phyloP scores from a whole-genome alignment of 345 rosid genomes.

The Rhizophora mangle region DNA sequence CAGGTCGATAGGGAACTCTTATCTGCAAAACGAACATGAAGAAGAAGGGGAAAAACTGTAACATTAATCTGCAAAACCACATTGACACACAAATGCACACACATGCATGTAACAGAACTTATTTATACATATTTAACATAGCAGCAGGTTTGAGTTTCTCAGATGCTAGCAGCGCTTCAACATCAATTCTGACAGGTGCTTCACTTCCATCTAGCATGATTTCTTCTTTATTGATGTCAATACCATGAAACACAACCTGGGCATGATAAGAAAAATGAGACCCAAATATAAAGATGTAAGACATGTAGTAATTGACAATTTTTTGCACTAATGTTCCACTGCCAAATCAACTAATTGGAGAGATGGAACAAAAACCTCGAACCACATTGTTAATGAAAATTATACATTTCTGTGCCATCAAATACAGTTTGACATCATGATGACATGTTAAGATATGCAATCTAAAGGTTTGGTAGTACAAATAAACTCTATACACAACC shows the following conservation, averaged over 20 bases:
- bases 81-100: neutral
- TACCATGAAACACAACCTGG: constrained; percentile 85
- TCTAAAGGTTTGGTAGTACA: no score
- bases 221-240: constrained; percentile 67
- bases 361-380: no score
- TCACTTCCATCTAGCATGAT: constrained; percentile 94
- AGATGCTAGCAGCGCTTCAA: constrained; percentile 69
- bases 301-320: no score
- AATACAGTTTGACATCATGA: neutral
- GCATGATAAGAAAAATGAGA: constrained; percentile 6
- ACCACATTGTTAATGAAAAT: neutral
- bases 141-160: constrained; percentile 78
- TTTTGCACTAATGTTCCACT: no score
- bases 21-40: constrained; percentile 41
- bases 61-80: neutral
- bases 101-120: neutral
- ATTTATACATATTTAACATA: constrained; percentile 63
- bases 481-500: no score
- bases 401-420: no score
- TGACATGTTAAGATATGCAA: neutral
- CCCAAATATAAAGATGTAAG: neutral
- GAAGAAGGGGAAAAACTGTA: constrained; percentile 11
- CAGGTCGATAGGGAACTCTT: constrained; percentile 79
- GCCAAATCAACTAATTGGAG: no score
- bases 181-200: constrained; percentile 81